Conservation (phyloP, 257 asterid species). For the Ocimum tenuiflorum region DNA sequence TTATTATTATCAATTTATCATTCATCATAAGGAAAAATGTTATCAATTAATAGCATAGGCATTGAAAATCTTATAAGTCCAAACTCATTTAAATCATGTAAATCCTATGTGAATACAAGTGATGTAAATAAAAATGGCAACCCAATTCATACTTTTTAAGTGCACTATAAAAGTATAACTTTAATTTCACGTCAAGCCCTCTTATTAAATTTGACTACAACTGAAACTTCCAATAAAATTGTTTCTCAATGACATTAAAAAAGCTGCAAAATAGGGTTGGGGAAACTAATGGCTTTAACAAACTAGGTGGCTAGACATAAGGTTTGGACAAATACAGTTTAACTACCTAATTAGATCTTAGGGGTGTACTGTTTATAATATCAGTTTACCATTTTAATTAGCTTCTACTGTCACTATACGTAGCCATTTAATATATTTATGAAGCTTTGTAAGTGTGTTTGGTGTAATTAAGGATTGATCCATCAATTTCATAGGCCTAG, state of each 20-base stretch:
- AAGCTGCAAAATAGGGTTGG: slow-evolving; percentile 18
- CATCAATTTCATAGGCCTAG: slow-evolving; percentile 3
- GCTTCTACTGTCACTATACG: neutral
- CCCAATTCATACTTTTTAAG: neutral
- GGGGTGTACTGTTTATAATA: slow-evolving; percentile 11
- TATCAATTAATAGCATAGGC: no score
- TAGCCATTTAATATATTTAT: neutral
- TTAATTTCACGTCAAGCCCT: neutral
- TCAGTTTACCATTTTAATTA: slow-evolving; percentile 15
- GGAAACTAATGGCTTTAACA: slow-evolving; percentile 15
- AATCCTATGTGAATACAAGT: neutral
- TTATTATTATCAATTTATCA: no score
- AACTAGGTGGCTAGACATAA: slow-evolving; percentile 9
- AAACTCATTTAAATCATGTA: neutral
- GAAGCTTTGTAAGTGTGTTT: neutral
- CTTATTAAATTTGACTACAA: neutral
- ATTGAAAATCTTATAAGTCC: no score
- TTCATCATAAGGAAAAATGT: no score
- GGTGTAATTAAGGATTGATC: neutral
- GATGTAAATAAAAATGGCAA: neutral
- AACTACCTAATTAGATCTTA: slow-evolving; percentile 12
- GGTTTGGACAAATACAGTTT: slow-evolving; percentile 30
- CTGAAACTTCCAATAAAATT: neutral
- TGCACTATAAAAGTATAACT: neutral
- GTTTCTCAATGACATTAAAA: neutral